These are phyloP conservation scores for Daedaleopsis nitida DNA, from an alignment of 768 basidiomycete species.

Conservation along the genomic window DNA sequence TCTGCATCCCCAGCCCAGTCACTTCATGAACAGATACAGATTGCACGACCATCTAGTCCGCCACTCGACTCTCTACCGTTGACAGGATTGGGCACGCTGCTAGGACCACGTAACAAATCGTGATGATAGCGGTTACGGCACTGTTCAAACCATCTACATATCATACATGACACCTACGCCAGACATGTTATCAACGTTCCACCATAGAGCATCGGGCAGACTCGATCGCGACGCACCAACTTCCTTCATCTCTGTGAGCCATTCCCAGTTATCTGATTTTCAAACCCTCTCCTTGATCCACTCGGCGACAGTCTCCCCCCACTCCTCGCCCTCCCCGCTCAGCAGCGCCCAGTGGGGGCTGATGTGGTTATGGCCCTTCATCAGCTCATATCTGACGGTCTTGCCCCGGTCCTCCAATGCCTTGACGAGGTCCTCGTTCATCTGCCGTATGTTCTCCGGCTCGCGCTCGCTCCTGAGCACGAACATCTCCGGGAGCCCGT, in stretches of 20 bases:
- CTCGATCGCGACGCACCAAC: not conserved
- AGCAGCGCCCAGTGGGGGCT: constrained; percentile 52
- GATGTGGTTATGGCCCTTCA: constrained; percentile 63
- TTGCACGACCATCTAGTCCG: too few relatives aligned
- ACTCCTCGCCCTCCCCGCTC: constrained; percentile 62
- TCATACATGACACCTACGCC: too few relatives aligned
- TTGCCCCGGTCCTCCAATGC: constrained; percentile 40
- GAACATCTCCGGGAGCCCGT: constrained; percentile 47
- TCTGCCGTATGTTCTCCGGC: constrained; percentile 45
- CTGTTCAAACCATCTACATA: too few relatives aligned
- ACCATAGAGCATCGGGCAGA: not conserved
- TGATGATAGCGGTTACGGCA: too few relatives aligned
- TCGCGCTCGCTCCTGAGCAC: constrained; percentile 56
- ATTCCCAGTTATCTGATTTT: not conserved
- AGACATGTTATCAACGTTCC: too few relatives aligned
- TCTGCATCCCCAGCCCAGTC: not conserved
- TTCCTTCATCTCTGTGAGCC: not conserved
- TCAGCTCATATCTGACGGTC: constrained; percentile 37
- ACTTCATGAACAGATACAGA: too few relatives aligned
- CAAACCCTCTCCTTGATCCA: constrained; percentile 23
- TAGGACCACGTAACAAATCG: too few relatives aligned
- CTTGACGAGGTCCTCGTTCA: constrained; percentile 40
- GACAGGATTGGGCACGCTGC: too few relatives aligned
- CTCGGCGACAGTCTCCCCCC: constrained; percentile 50
- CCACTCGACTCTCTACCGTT: too few relatives aligned